Conservation (phyloP, 202 grass and related monocot genomes). For the Dendrocalamus latiflorus region DNA sequence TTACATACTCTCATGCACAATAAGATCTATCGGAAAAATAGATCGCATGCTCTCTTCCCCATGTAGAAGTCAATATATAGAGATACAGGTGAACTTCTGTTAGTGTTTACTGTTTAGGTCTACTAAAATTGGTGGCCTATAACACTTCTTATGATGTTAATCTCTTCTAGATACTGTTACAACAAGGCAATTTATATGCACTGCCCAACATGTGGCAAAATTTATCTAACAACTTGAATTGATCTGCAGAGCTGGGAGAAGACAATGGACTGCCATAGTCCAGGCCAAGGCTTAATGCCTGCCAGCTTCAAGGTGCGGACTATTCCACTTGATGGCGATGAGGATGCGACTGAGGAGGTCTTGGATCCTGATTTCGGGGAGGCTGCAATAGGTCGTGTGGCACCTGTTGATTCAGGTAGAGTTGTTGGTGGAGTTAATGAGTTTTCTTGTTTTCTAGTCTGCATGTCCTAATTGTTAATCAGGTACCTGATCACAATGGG, state of each 20-base stretch:
- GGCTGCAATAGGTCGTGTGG: conserved; percentile 89
- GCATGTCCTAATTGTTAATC: neutral
- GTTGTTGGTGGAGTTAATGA: neutral
- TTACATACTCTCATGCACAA: neutral
- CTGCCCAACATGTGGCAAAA: neutral
- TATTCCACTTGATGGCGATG: conserved; percentile 80
- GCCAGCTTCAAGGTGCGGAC: conserved; percentile 93
- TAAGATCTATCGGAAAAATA: neutral
- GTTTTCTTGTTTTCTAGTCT: neutral
- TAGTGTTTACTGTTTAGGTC: neutral
- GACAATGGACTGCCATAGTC: conserved; percentile 98
- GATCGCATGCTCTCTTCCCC: neutral
- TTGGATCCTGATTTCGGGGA: conserved; percentile 98
- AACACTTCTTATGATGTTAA: neutral
- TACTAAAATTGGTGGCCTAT: neutral
- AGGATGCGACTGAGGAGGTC: conserved; percentile 77
- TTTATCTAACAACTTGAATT: conserved; percentile 19
- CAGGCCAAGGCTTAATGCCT: conserved; percentile 92
- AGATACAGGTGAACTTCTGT: neutral
- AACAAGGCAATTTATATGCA: neutral
- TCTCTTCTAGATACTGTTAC: neutral
- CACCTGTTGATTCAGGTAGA: conserved; percentile 94
- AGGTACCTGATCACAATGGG: neutral
- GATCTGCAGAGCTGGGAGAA: conserved; percentile 89
- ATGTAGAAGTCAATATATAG: neutral